These are phyloP conservation scores for Penicillium sp. DNA, from an alignment of 2,329 filamentous ascomycete species.

Conservation along the genomic window DNA sequence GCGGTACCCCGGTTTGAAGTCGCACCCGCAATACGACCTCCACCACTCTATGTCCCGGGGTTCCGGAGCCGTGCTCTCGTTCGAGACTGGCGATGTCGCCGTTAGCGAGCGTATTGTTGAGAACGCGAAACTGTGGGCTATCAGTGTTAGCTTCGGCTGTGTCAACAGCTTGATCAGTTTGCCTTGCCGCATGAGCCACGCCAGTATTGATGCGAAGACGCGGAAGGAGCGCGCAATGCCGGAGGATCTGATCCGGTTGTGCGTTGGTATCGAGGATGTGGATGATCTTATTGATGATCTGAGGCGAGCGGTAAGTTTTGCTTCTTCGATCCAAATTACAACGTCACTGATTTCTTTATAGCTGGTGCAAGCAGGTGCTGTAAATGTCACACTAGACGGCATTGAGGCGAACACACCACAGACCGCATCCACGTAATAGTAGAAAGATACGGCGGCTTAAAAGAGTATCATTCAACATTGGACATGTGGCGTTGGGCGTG, in stretches of 20 bases:
- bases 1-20: slow-evolving; percentile 90
- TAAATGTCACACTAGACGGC: slow-evolving; percentile 81
- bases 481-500: slow-evolving; percentile 11
- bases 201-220: slow-evolving; percentile 95
- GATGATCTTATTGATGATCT: slow-evolving; percentile 93
- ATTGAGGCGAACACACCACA: slow-evolving; percentile 64
- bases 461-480: slow-evolving; percentile 4
- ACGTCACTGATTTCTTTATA: slow-evolving; percentile 40
- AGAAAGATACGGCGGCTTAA: neutral
- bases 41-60: slow-evolving; percentile 96
- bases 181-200: slow-evolving; percentile 99
- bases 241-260: slow-evolving; percentile 93
- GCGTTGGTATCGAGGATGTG: slow-evolving; percentile 93
- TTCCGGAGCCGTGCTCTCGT: slow-evolving; percentile 90
- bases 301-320: slow-evolving; percentile 76
- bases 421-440: slow-evolving; percentile 16
- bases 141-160: slow-evolving; percentile 96
- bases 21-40: slow-evolving; percentile 93
- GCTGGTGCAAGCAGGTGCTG: slow-evolving; percentile 93
- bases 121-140: slow-evolving; percentile 87
- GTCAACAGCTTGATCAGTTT: slow-evolving; percentile 99
- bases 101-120: slow-evolving; percentile 94
- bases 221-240: slow-evolving; percentile 87
- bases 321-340: neutral
- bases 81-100: slow-evolving; percentile 86